Percentiles rank a stretch among this genome's conserved stretches.
These are phyloP conservation scores for Camelina laxa DNA, from an alignment of 345 rosid species.

Conservation along the genomic window DNA sequence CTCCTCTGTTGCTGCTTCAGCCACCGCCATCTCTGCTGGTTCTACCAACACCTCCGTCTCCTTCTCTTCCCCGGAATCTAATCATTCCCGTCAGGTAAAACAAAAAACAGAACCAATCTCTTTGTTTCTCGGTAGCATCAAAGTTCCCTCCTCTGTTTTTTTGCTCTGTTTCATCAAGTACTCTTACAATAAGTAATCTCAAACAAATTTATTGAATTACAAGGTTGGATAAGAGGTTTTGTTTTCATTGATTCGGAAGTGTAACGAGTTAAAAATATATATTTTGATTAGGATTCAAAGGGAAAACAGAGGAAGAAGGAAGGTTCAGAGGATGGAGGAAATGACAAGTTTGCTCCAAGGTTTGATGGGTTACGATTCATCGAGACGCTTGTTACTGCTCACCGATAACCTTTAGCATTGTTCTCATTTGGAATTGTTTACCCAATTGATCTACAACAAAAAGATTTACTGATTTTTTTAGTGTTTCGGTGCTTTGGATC, in stretches of 20 bases:
- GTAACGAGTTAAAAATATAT: neutral
- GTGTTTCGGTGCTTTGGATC: constrained; percentile 16
- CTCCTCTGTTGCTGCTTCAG: constrained; percentile 59
- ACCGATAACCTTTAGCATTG: constrained; percentile 52
- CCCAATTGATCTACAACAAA: constrained; percentile 11
- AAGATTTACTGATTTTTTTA: constrained; percentile 6
- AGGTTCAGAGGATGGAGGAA: constrained; percentile 38
- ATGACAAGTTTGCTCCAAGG: constrained; percentile 70
- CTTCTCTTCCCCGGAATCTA: constrained; percentile 50
- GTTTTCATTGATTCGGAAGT: neutral
- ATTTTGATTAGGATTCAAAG: constrained; percentile 43
- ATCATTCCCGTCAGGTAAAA: constrained; percentile 54
- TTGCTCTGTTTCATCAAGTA: constrained; percentile 11
- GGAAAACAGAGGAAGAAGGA: constrained; percentile 48
- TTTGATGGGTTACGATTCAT: constrained; percentile 88
- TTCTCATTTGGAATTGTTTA: constrained; percentile 14
- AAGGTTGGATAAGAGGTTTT: neutral
- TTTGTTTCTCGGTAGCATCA: neutral
- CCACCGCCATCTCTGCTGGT: constrained; percentile 47
- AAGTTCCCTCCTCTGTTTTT: constrained; percentile 27
- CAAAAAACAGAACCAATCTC: neutral
- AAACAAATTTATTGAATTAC: neutral
- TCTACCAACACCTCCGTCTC: constrained; percentile 56
- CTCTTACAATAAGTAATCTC: neutral
- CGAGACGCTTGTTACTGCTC: constrained; percentile 92